Evolutionary conservation across 2,329 filamentous ascomycete genomes (phyloP).

Genomic region (Macrophomina pseudophaseolina): DNA sequence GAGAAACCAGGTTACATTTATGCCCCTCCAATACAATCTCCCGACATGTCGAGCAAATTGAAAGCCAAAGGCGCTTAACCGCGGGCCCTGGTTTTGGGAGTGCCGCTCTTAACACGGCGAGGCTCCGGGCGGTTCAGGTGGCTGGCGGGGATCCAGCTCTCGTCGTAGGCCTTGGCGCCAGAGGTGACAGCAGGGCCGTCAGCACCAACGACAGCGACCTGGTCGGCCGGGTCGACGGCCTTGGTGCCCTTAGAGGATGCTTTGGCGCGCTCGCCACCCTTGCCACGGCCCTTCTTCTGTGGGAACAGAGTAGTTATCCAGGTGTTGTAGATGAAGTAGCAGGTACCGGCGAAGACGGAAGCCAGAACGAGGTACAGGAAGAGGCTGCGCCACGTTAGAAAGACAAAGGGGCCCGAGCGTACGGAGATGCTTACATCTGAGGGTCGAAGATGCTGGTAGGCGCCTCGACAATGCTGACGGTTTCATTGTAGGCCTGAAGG

Average conservation of each 20-base stretch:
- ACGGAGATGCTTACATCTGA: slow-evolving; percentile 73
- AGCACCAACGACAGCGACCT: slow-evolving; percentile 68
- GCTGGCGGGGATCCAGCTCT: slow-evolving; percentile 90
- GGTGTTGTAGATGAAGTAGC: slow-evolving; percentile 97
- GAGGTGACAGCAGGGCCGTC: slow-evolving; percentile 73
- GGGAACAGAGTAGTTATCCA: slow-evolving; percentile 97
- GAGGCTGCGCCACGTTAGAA: slow-evolving; percentile 63
- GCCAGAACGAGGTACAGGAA: slow-evolving; percentile 96
- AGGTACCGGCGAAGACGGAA: slow-evolving; percentile 75
- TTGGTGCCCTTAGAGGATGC: slow-evolving; percentile 66
- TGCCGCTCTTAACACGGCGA: slow-evolving; percentile 61
- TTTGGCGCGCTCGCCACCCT: slow-evolving; percentile 69
- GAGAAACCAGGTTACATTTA: neutral
- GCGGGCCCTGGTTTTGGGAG: slow-evolving; percentile 43
- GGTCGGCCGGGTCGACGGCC: slow-evolving; percentile 61
- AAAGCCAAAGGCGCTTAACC: neutral
- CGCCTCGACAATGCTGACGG: slow-evolving; percentile 85
- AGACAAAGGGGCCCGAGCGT: neutral
- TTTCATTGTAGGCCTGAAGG: slow-evolving; percentile 78
- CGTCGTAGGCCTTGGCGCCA: slow-evolving; percentile 78
- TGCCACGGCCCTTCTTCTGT: slow-evolving; percentile 68
- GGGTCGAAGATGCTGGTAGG: slow-evolving; percentile 92
- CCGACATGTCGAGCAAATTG: neutral
- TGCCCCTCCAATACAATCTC: neutral
- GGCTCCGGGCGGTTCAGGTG: slow-evolving; percentile 86